These are phyloP conservation scores for Themeda triandra DNA, from an alignment of 176 grass and related monocot species.

Conservation along the genomic window DNA sequence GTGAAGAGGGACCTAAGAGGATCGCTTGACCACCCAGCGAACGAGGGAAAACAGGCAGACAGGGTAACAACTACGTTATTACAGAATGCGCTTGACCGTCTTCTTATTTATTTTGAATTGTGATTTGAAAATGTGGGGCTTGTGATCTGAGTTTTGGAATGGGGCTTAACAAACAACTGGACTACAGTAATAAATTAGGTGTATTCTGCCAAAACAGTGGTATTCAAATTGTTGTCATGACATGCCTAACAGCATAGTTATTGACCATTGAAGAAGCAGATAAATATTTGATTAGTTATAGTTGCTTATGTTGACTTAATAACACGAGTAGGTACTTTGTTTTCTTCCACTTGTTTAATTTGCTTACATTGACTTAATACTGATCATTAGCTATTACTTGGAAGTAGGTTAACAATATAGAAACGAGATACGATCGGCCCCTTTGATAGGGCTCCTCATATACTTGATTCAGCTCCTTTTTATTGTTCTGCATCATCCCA, in stretches of 20 bases:
- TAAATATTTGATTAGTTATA: background rate
- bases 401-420: background rate
- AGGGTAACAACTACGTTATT: too few relatives aligned
- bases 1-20: too few relatives aligned
- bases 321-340: conserved; percentile 14
- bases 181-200: background rate
- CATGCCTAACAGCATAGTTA: background rate
- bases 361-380: background rate
- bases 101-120: background rate
- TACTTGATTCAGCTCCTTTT: background rate
- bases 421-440: background rate
- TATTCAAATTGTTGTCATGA: background rate
- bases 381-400: background rate
- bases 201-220: background rate
- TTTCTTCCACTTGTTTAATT: conserved; percentile 13
- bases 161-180: background rate
- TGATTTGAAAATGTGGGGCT: background rate
- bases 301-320: conserved; percentile 15
- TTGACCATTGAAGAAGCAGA: background rate
- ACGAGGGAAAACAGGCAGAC: too few relatives aligned
- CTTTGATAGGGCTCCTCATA: background rate
- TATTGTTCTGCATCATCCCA: background rate
- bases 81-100: too few relatives aligned
- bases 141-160: background rate
- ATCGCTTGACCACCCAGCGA: too few relatives aligned